A percentile compares a stretch with the other conserved stretches of the same genome.
Evolutionary conservation across 371 early-diverging fungal species (phyloP).

Genomic region (Coemansia sp.): DNA sequence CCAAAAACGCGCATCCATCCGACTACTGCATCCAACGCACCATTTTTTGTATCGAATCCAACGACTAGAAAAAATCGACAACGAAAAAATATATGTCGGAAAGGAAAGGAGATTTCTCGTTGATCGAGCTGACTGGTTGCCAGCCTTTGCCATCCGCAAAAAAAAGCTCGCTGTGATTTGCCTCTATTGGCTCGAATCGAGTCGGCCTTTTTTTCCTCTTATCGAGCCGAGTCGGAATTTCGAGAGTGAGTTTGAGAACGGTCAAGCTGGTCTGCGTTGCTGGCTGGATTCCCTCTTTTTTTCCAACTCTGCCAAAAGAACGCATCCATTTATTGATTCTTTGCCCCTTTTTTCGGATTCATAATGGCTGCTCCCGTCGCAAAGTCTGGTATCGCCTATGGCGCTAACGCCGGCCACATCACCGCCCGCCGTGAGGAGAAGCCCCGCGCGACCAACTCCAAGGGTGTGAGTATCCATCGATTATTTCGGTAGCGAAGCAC

Average conservation of each 20-base stretch:
- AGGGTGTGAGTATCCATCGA: constrained; percentile 76
- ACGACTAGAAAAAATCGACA: constrained; percentile 6
- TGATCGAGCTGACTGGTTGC: too few relatives aligned
- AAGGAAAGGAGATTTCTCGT: constrained; percentile 4
- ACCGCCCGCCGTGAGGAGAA: constrained; percentile 77
- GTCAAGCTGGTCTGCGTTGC: too few relatives aligned
- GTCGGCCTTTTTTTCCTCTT: not conserved
- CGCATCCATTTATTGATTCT: not conserved
- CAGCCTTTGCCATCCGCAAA: not conserved
- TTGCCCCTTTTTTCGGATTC: constrained; percentile 3
- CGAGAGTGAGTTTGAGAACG: too few relatives aligned
- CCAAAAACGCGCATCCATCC: constrained; percentile 17
- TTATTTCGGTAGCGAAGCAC: not conserved
- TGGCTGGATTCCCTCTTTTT: not conserved
- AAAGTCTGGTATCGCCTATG: constrained; percentile 76
- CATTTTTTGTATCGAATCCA: constrained; percentile 37
- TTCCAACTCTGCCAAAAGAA: not conserved
- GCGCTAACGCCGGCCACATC: constrained; percentile 85
- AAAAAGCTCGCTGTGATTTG: too few relatives aligned
- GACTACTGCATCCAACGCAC: constrained; percentile 38
- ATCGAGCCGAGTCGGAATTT: not conserved
- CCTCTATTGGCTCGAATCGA: not conserved
- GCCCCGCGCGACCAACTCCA: constrained; percentile 77
- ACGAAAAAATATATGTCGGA: constrained; percentile 11
- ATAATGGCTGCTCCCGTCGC: constrained; percentile 55